Evolutionary conservation across 768 basidiomycete genomes (phyloP).

Genomic region (Kwoniella botswanensis): DNA sequence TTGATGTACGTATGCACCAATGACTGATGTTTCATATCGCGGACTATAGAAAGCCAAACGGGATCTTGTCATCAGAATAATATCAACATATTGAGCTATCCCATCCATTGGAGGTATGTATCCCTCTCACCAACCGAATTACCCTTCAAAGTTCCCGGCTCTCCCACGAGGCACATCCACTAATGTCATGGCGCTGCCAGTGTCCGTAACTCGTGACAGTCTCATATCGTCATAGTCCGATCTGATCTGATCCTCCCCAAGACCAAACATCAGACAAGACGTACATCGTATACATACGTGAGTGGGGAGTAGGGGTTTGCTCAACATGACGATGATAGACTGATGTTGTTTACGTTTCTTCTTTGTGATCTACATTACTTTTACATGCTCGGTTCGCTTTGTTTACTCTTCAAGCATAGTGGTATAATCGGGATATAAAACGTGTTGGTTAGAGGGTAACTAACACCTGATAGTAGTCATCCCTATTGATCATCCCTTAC

Average conservation of each 20-base stretch:
- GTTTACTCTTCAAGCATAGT: background rate
- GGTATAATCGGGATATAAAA: slow-evolving; percentile 1
- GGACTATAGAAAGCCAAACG: no score
- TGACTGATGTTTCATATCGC: background rate
- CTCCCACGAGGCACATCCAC: background rate
- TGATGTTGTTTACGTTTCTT: background rate
- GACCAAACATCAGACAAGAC: background rate
- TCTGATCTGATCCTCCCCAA: background rate
- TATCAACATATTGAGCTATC: background rate
- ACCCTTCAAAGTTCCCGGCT: slow-evolving; percentile 9
- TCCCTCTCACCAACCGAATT: no score
- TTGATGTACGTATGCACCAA: background rate
- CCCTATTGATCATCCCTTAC: background rate
- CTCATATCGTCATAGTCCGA: background rate
- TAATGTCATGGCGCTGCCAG: background rate
- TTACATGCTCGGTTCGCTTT: background rate
- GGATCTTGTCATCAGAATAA: no score
- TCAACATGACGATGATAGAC: background rate
- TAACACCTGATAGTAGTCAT: background rate
- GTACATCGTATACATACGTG: background rate
- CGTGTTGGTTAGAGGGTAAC: background rate
- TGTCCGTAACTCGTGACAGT: background rate
- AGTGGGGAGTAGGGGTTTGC: background rate
- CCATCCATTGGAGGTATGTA: slow-evolving; percentile 15
- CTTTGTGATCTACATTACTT: background rate